These are phyloP conservation scores for Daldinia childiae DNA, from an alignment of 495 filamentous ascomycete species.

Conservation along the genomic window DNA sequence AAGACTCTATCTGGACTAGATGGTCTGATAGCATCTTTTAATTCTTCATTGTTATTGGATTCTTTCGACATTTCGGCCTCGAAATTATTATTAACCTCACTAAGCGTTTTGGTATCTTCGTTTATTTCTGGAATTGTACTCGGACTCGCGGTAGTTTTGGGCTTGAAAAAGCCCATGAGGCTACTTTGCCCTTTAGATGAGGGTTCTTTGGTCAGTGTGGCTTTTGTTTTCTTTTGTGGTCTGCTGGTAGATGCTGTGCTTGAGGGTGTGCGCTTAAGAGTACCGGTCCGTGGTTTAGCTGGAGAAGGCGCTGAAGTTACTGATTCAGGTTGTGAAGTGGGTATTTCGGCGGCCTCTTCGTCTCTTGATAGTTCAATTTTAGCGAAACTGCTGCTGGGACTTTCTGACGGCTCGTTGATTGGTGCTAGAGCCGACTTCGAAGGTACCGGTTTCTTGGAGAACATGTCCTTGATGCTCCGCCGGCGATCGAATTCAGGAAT, in stretches of 20 bases:
- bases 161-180: constrained; percentile 84
- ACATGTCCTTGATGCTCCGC: constrained; percentile 93
- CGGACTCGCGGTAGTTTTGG: constrained; percentile 51
- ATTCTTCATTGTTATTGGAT: background rate
- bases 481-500: constrained; percentile 89
- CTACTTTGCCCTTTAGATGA: constrained; percentile 72
- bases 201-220: constrained; percentile 46
- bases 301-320: constrained; percentile 29
- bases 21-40: constrained; percentile 2
- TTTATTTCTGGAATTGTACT: constrained; percentile 1
- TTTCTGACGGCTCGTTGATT: constrained; percentile 29
- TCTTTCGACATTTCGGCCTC: constrained; percentile 17
- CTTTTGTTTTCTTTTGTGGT: constrained; percentile 55
- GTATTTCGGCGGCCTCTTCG: constrained; percentile 1
- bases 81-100: constrained; percentile 25
- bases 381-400: background rate
- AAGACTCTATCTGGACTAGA: constrained; percentile 54
- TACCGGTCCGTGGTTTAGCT: constrained; percentile 28
- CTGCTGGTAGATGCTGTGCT: constrained; percentile 36
- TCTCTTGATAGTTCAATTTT: background rate
- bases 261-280: constrained; percentile 50
- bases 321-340: constrained; percentile 30
- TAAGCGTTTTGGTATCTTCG: constrained; percentile 8
- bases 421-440: constrained; percentile 25
- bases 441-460: constrained; percentile 62